Evolutionary conservation across 1,139 yeast genomes (phyloP), one percentile per base, ranked within the genome.

Genomic region (Debaryomycetaceae sp.): DNA sequence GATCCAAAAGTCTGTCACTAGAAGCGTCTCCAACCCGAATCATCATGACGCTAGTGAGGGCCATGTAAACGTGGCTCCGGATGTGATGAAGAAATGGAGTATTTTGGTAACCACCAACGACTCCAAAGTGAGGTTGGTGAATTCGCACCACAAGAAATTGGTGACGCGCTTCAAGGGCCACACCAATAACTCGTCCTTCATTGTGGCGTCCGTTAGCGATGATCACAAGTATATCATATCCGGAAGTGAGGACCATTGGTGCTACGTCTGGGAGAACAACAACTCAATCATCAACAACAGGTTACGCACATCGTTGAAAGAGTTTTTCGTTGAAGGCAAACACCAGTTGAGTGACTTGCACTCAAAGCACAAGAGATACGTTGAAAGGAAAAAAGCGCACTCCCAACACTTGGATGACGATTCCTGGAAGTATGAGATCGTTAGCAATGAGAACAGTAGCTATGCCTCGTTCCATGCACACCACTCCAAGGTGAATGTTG

Each of bases 401-500:
- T 18, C 45, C 3, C 49, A 47, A 11, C 51, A 46, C 29, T 36
- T 58, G 31, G 61, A 52, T 15, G 48, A 40, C n/a, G 42, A 46
- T 12, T 45, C 46, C 21, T 48, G 51, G 15, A 27, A 31, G 9
- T 33, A 47, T 16, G 61, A 56, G 15, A 55, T 51, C 34, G 49
- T 65, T 30, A 54, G 74, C 4, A 64, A 69, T 38, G 77, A 72
- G 37, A 74, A 74, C 44, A 58, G 58, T 29, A 62, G 75, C 39
- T 77, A 77, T 49, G 67, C 83, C 3, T 69, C 83, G 4, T 83
- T 86, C 51, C 93, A 83, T 54, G 86, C 94, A 0, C 88, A 83
- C 53, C 77, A 75, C 44, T 64, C 81, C 1, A 71, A 75, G 25
- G 84, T 86, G 16, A 86, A 91, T 28, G 78, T 75, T 14, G 91